These are phyloP conservation scores for Venustampulla echinocandica DNA, from an alignment of 495 filamentous ascomycete genomes.

Conservation along the genomic window DNA sequence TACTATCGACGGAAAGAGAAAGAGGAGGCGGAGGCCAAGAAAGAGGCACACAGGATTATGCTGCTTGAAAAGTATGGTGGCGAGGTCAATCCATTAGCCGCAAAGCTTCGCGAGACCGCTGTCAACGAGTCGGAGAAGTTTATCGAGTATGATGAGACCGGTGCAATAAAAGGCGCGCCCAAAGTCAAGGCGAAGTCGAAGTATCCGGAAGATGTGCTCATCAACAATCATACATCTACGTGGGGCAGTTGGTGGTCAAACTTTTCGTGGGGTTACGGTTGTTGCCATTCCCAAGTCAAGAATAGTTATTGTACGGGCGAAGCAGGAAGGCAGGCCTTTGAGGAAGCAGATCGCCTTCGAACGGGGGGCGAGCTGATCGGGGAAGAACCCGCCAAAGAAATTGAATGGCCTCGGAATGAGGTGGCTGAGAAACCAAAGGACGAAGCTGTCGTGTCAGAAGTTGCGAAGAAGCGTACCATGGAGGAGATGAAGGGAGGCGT, in stretches of 20 bases:
- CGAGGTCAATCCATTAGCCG: slow-evolving; percentile 53
- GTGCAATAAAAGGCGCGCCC: slow-evolving; percentile 79
- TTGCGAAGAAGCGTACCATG: slow-evolving; percentile 56
- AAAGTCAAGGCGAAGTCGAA: slow-evolving; percentile 72
- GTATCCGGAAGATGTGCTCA: slow-evolving; percentile 77
- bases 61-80: slow-evolving; percentile 82
- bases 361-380: slow-evolving; percentile 37
- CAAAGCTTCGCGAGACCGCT: slow-evolving; percentile 52
- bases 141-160: slow-evolving; percentile 88
- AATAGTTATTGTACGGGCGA: slow-evolving; percentile 97
- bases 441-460: neutral
- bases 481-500: slow-evolving; percentile 69
- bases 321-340: slow-evolving; percentile 65
- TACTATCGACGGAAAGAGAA: slow-evolving; percentile 68
- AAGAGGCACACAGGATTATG: slow-evolving; percentile 56
- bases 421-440: slow-evolving; percentile 23
- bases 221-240: slow-evolving; percentile 85
- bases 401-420: slow-evolving; percentile 27
- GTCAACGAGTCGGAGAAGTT: slow-evolving; percentile 80
- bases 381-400: slow-evolving; percentile 22
- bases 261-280: slow-evolving; percentile 96
- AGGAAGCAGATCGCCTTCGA: slow-evolving; percentile 52
- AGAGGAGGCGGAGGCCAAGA: slow-evolving; percentile 60
- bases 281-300: slow-evolving; percentile 86
- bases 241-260: slow-evolving; percentile 98